Percentiles rank a stretch among this genome's conserved stretches.
Evolutionary conservation across 192 early-diverging fungal species (phyloP).

Genomic region (Podochytrium sp.): DNA sequence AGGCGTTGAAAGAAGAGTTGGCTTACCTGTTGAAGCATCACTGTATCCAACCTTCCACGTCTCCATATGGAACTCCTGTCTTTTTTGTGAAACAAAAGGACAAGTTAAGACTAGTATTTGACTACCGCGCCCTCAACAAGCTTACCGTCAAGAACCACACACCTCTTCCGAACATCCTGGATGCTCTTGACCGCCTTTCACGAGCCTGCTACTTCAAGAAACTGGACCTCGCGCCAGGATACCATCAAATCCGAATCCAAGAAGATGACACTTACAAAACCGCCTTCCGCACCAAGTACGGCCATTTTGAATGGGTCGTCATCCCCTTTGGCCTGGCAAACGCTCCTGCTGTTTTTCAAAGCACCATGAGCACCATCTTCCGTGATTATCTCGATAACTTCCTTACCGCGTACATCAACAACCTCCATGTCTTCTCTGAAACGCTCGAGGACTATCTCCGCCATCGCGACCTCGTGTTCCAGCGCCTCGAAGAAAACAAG

Average conservation of each 20-base stretch:
- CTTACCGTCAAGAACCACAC: slow-evolving; percentile 37
- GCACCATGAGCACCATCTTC: slow-evolving; percentile 49
- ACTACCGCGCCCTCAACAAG: slow-evolving; percentile 44
- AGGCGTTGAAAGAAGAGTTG: slow-evolving; percentile 15
- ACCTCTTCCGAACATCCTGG: slow-evolving; percentile 26
- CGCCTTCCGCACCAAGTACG: slow-evolving; percentile 42
- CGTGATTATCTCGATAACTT: slow-evolving; percentile 18
- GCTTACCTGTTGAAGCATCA: background rate
- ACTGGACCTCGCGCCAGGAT: slow-evolving; percentile 28
- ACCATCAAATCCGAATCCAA: slow-evolving; percentile 22
- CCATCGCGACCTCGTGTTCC: slow-evolving; percentile 3
- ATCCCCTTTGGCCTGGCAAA: slow-evolving; percentile 69
- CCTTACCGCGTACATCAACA: slow-evolving; percentile 44
- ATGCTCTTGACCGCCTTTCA: slow-evolving; percentile 14
- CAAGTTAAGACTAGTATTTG: slow-evolving; percentile 31
- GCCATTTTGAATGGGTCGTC: slow-evolving; percentile 57
- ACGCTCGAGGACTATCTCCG: background rate
- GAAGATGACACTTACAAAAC: background rate
- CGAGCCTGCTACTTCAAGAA: slow-evolving; percentile 18
- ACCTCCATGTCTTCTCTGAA: slow-evolving; percentile 54
- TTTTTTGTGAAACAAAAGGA: slow-evolving; percentile 29
- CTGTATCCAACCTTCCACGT: slow-evolving; percentile 9
- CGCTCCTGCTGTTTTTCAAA: slow-evolving; percentile 61
- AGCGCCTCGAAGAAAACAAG: slow-evolving; percentile 23
- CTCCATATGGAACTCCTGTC: slow-evolving; percentile 26